Base-by-base conservation (phyloP, 2,329 filamentous ascomycete genomes). In the Alternaria panax region DNA sequence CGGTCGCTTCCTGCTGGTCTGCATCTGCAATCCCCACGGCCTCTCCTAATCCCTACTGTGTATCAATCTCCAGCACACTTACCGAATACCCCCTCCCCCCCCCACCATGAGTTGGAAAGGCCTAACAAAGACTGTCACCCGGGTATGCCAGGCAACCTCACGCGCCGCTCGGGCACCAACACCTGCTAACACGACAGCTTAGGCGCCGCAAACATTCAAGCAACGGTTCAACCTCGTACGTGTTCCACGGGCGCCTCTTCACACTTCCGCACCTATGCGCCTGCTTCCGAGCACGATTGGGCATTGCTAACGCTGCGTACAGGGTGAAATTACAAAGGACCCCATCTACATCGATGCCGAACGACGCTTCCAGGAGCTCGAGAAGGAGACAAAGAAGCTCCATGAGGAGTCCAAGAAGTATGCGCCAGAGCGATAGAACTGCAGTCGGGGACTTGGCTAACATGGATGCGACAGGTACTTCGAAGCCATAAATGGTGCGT, bases 331-430 rank as follows among this genome's bases (percentile, higher is more conserved):
- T 78, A 96, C 93, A 69, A 97, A 98, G 78, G 95, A 99, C 83
- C 85, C 92, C 47, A 90, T 99, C 74, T 99, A 97, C 79, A 89
- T 92, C 64, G 95, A 99, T 80, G 92, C 95, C 65, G 95, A 99
- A 78, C 88, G 93, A 63, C 90, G 95, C 48, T 99, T 98, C 77
- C 85, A 92, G 66, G 95, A 99, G 82, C 86, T 99, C 65, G 95
- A 99, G 81, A 90, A 84, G 75, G 93, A 99, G 82, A 98, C 95
- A 34, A 98, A 97, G 85, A 94, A 91, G 80, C 88, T 97, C 28
- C 94, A 98, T 81, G 92, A 97, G 82, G 94, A 98, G 80, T 96
- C 92, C 57, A 91, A 93, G 79, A 97, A 96, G 82, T 84, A 76
- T 63, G 77, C 63, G 41, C 28, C 41, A 14, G 24, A 12, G 18